Conservation (phyloP, 345 rosid species). For the Geranium brycei region DNA sequence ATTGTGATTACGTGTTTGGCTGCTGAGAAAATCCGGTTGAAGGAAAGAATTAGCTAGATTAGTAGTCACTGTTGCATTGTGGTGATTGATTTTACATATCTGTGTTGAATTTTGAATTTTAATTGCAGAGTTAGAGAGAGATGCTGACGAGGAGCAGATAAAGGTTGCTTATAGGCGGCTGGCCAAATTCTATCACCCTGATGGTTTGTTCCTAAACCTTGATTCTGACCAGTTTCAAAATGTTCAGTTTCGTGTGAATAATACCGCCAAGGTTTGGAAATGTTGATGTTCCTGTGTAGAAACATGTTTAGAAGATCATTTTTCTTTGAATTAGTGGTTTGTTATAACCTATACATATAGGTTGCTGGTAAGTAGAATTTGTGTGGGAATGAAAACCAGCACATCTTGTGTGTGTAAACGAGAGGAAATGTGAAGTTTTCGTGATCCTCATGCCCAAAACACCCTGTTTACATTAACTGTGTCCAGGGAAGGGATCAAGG, state of each 20-base stretch:
- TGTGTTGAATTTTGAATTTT: background rate
- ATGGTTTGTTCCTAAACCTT: constrained; percentile 41
- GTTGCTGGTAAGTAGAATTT: too few relatives aligned
- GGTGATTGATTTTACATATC: too few relatives aligned
- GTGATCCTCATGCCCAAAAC: too few relatives aligned
- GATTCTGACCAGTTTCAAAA: background rate
- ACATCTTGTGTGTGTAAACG: too few relatives aligned
- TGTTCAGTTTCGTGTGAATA: background rate
- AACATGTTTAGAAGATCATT: too few relatives aligned
- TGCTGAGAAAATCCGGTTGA: constrained; percentile 3
- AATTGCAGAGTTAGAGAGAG: constrained; percentile 57
- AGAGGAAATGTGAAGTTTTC: too few relatives aligned
- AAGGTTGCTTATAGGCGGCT: constrained; percentile 75
- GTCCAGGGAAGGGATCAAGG: too few relatives aligned
- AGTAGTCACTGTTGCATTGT: too few relatives aligned
- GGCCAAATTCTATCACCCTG: constrained; percentile 93
- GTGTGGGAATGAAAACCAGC: too few relatives aligned
- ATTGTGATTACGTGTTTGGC: constrained; percentile 3
- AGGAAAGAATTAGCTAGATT: too few relatives aligned
- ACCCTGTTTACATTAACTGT: too few relatives aligned
- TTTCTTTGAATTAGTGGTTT: background rate
- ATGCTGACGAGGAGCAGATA: constrained; percentile 77
- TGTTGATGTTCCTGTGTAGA: background rate
- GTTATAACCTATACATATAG: background rate
- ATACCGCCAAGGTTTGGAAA: background rate